phyloP scores from a whole-genome alignment of 1,284 basidiomycete species.

The Cerrena zonata region DNA sequence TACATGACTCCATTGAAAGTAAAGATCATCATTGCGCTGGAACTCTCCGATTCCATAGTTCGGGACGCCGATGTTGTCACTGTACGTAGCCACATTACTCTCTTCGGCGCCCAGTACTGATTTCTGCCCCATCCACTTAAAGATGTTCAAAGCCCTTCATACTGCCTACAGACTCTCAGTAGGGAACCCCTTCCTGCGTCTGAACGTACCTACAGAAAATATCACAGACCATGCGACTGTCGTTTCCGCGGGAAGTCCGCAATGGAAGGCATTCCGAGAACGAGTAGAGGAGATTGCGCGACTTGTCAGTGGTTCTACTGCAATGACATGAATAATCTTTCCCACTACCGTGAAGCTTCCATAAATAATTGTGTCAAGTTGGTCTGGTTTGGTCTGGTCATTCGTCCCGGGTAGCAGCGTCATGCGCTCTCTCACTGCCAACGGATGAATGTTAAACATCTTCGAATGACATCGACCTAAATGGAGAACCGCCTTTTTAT shows the following conservation, averaged over 20 bases:
- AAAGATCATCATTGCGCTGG: conserved; percentile 72
- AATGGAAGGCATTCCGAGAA: conserved; percentile 62
- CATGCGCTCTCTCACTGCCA: conserved; percentile 15
- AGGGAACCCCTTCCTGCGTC: conserved; percentile 71
- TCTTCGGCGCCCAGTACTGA: background rate
- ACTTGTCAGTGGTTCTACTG: conserved; percentile 40
- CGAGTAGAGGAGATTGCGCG: conserved; percentile 68
- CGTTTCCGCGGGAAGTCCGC: conserved; percentile 53
- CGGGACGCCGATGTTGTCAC: conserved; percentile 66
- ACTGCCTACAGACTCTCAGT: conserved; percentile 73
- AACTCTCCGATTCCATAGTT: conserved; percentile 73
- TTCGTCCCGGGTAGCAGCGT: conserved; percentile 21
- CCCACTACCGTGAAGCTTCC: background rate
- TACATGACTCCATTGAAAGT: conserved; percentile 77
- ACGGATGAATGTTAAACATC: conserved; percentile 8
- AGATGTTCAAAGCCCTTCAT: conserved; percentile 79
- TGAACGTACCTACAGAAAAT: conserved; percentile 44
- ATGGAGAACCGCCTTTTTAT: conserved; percentile 55
- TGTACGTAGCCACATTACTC: conserved; percentile 34
- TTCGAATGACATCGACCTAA: conserved; percentile 41
- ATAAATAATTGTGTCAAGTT: background rate
- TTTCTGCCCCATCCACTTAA: too few species aligned
- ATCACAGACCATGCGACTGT: conserved; percentile 48
- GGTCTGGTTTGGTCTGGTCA: conserved; percentile 17
- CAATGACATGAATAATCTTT: conserved; percentile 18